A percentile compares a stretch with the other conserved stretches of the same genome.
These are phyloP conservation scores for Lotus japonicus DNA, from an alignment of 306 rosid species.

Conservation along the genomic window DNA sequence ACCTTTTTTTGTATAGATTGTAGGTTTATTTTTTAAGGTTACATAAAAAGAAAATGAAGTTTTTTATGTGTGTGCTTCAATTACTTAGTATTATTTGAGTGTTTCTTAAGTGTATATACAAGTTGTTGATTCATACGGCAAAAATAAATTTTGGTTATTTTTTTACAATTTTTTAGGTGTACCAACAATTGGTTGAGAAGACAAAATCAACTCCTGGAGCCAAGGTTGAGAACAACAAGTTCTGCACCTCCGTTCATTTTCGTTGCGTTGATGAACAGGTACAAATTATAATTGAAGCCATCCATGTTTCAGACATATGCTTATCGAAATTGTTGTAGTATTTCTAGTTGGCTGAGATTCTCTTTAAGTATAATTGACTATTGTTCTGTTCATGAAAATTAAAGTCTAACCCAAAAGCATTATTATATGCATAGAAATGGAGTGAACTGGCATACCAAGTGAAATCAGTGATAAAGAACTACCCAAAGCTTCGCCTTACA, in stretches of 20 bases:
- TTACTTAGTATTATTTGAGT: too few species aligned
- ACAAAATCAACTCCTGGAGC: slow-evolving; percentile 71
- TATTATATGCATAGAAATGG: slow-evolving; percentile 51
- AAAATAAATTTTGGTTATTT: too few species aligned
- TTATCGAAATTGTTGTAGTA: too few species aligned
- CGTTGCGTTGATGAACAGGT: slow-evolving; percentile 93
- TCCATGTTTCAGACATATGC: background rate
- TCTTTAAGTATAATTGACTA: background rate
- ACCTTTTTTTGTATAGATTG: too few species aligned
- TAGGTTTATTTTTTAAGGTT: too few species aligned
- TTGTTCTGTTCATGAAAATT: background rate
- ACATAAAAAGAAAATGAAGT: too few species aligned
- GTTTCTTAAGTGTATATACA: too few species aligned
- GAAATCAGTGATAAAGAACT: slow-evolving; percentile 59
- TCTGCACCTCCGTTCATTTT: slow-evolving; percentile 73
- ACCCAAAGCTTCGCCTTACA: slow-evolving; percentile 63
- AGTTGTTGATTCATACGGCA: too few species aligned
- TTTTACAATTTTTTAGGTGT: slow-evolving; percentile 36
- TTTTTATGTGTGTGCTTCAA: too few species aligned
- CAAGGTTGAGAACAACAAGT: slow-evolving; percentile 75
- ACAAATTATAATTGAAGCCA: background rate
- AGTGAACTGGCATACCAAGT: slow-evolving; percentile 61
- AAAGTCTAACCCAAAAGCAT: slow-evolving; percentile 9
- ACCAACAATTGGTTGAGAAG: slow-evolving; percentile 44
- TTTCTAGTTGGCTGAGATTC: too few species aligned